phyloP scores from a whole-genome alignment of 2,329 filamentous ascomycete species.

The Colletotrichum nymphaeae region DNA sequence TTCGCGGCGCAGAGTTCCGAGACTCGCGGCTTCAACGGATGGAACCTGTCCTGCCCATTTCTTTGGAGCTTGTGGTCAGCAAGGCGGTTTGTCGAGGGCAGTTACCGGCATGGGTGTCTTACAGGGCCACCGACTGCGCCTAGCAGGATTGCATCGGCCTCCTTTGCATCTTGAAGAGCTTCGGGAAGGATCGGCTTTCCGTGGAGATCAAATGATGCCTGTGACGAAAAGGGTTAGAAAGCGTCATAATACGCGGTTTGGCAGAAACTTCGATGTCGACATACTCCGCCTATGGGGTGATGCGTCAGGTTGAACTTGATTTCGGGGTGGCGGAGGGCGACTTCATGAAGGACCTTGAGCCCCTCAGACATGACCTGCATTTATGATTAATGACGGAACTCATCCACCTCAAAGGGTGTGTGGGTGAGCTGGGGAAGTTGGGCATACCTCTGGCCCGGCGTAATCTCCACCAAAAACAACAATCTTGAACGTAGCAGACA shows the following conservation, averaged over 20 bases:
- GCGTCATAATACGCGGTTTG: neutral
- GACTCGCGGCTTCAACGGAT: constrained; percentile 58
- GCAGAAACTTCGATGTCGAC: constrained; percentile 49
- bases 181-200: constrained; percentile 82
- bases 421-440: neutral
- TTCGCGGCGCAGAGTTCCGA: constrained; percentile 91
- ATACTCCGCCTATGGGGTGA: constrained; percentile 90
- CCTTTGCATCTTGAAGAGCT: constrained; percentile 80
- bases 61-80: neutral
- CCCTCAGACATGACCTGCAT: constrained; percentile 80
- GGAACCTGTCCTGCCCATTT: neutral
- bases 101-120: constrained; percentile 83
- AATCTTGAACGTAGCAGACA: neutral
- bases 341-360: constrained; percentile 83
- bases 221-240: neutral
- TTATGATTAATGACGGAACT: neutral
- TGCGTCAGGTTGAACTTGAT: constrained; percentile 90
- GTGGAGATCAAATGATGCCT: constrained; percentile 90
- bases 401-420: neutral
- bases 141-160: constrained; percentile 87
- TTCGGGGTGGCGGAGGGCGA: constrained; percentile 78
- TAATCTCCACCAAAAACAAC: neutral
- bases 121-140: constrained; percentile 95
- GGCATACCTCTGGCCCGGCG: neutral
- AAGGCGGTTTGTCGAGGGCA: constrained; percentile 73